Conservation (phyloP, 306 rosid genomes). For the Begonia masoniana region DNA sequence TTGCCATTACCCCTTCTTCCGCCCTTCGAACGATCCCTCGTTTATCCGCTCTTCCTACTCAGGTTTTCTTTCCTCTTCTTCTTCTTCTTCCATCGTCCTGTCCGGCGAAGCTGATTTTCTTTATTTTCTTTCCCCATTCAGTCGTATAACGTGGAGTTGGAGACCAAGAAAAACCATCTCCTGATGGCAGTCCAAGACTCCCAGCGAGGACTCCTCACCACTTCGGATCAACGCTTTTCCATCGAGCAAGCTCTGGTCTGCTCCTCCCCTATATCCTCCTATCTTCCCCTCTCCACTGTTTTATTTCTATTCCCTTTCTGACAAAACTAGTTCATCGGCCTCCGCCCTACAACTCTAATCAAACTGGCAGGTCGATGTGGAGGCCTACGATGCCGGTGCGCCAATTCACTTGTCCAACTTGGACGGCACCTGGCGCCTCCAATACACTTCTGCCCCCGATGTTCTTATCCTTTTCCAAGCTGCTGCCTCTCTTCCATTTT, state of each 20-base stretch:
- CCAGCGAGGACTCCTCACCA: slow-evolving; percentile 59
- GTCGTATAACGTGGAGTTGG: slow-evolving; percentile 41
- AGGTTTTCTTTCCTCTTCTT: slow-evolving; percentile 20
- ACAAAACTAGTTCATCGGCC: too few species aligned
- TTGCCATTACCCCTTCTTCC: too few species aligned
- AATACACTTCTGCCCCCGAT: slow-evolving; percentile 85
- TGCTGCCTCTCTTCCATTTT: slow-evolving; percentile 72
- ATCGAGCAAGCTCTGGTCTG: slow-evolving; percentile 77
- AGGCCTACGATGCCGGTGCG: slow-evolving; percentile 34
- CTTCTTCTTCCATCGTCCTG: not conserved
- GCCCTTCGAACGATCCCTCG: too few species aligned
- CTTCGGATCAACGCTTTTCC: slow-evolving; percentile 61
- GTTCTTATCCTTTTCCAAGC: slow-evolving; percentile 82
- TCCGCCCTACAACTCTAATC: not conserved
- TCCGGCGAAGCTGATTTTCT: not conserved
- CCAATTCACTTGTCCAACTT: slow-evolving; percentile 46
- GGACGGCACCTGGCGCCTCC: slow-evolving; percentile 92
- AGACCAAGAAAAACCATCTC: slow-evolving; percentile 46
- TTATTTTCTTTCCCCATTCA: slow-evolving; percentile 5
- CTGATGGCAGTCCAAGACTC: slow-evolving; percentile 65
- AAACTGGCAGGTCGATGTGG: slow-evolving; percentile 52
- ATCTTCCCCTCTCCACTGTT: too few species aligned
- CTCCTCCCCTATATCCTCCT: not conserved
- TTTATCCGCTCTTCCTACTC: not conserved
- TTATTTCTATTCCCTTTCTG: too few species aligned